phyloP scores from a whole-genome alignment of 73 alveolate species.

The Durusdinium trenchii region DNA sequence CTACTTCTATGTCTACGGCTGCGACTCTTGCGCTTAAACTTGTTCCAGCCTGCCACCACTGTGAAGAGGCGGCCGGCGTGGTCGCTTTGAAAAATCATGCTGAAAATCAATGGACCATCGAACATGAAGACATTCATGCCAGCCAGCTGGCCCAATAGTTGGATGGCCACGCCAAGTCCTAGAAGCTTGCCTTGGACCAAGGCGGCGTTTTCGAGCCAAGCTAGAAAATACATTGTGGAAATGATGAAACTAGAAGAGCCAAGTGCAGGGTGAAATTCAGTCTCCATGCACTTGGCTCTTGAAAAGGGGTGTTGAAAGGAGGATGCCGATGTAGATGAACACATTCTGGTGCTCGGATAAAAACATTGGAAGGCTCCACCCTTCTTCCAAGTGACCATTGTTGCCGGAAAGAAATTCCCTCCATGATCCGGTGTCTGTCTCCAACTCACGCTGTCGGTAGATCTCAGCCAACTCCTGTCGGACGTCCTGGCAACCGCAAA shows the following conservation, averaged over 20 bases:
- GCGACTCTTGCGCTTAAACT: too few species aligned
- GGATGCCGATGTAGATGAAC: too few species aligned
- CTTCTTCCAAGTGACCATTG: neutral
- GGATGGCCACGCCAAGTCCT: conserved; percentile 60
- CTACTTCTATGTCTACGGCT: too few species aligned
- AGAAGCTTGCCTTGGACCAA: conserved; percentile 8
- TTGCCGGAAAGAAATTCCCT: conserved; percentile 46
- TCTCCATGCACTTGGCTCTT: too few species aligned
- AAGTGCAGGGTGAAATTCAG: too few species aligned
- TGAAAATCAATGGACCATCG: conserved; percentile 71
- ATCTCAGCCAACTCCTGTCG: conserved; percentile 42
- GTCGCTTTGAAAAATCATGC: neutral
- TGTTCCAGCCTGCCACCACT: neutral
- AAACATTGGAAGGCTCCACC: too few species aligned
- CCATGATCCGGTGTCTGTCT: neutral
- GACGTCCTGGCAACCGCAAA: conserved; percentile 2
- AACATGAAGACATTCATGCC: conserved; percentile 85
- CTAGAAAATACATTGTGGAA: too few species aligned
- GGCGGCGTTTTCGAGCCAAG: neutral
- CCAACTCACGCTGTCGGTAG: conserved; percentile 5
- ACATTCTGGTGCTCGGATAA: too few species aligned
- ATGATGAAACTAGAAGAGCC: too few species aligned
- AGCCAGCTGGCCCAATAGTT: conserved; percentile 17
- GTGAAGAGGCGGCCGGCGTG: conserved; percentile 28
- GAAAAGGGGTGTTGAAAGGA: too few species aligned